Conservation (phyloP, 2,329 filamentous ascomycete genomes). For the Madurella fahalii region DNA sequence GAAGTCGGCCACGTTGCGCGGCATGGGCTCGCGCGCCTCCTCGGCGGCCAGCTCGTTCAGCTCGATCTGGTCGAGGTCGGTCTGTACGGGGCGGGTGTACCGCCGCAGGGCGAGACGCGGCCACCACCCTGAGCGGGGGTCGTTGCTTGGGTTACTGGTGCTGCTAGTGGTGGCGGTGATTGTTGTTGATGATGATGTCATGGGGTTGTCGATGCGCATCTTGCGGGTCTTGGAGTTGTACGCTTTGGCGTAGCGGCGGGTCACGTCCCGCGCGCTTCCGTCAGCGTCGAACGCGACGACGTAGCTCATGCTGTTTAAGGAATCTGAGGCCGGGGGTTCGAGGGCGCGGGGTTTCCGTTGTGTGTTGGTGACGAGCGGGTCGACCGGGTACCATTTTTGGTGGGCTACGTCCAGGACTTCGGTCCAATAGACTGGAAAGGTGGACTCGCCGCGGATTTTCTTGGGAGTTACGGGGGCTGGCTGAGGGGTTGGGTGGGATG, state of each 20-base stretch:
- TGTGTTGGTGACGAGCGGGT: conserved; percentile 75
- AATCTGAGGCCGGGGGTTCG: conserved; percentile 77
- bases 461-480: conserved; percentile 34
- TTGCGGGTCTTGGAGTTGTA: conserved; percentile 88
- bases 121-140: conserved; percentile 18
- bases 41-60: conserved; percentile 67
- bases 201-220: conserved; percentile 62
- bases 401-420: conserved; percentile 82
- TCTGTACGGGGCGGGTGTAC: conserved; percentile 41
- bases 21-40: conserved; percentile 76
- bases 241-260: conserved; percentile 77
- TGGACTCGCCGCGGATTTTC: conserved; percentile 65
- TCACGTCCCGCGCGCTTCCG: conserved; percentile 76
- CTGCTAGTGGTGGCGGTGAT: background rate
- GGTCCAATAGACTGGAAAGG: conserved; percentile 87
- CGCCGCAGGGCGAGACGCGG: conserved; percentile 26
- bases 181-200: background rate
- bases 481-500: conserved; percentile 28
- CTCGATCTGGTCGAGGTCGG: conserved; percentile 79
- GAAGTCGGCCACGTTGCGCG: conserved; percentile 79
- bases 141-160: background rate
- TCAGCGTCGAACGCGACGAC: conserved; percentile 82
- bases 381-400: conserved; percentile 88
- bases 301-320: conserved; percentile 74
- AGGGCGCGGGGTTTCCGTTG: conserved; percentile 72